A percentile compares a stretch with the other conserved stretches of the same genome.
phyloP scores from a whole-genome alignment of 495 filamentous ascomycete genomes.

The Cryomyces minteri region DNA sequence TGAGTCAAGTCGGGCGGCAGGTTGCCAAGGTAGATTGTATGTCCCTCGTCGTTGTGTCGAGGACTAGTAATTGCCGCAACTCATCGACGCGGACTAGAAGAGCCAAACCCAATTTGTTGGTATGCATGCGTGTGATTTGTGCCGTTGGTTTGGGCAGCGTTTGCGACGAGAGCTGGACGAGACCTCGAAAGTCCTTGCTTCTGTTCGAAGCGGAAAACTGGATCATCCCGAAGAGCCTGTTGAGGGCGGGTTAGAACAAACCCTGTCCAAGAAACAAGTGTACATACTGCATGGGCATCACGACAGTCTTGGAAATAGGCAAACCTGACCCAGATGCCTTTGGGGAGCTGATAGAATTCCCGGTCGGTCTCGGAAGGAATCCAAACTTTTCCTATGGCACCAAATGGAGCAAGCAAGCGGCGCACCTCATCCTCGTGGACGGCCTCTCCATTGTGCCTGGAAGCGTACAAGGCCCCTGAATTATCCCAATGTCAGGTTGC shows the following conservation, averaged over 20 bases:
- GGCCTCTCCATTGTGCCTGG: conserved; percentile 20
- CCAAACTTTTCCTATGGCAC: conserved; percentile 19
- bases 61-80: not conserved
- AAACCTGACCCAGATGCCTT: conserved; percentile 33
- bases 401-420: conserved; percentile 22
- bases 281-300: conserved; percentile 18
- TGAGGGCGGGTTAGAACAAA: not conserved
- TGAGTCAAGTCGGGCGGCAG: not conserved
- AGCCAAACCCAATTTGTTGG: not conserved
- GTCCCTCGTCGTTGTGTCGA: not conserved
- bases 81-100: not conserved
- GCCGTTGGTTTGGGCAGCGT: too few relatives aligned
- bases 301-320: conserved; percentile 21
- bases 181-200: not conserved
- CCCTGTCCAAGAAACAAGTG: not conserved
- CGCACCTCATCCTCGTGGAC: conserved; percentile 26
- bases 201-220: conserved; percentile 1
- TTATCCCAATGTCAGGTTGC: not conserved
- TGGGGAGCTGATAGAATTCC: conserved; percentile 20
- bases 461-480: conserved; percentile 32
- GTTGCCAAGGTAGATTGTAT: not conserved
- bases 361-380: conserved; percentile 14
- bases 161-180: too few relatives aligned
- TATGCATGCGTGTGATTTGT: too few relatives aligned
- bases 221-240: conserved; percentile 1